Evolutionary conservation across 2,329 filamentous ascomycete species (phyloP).

Genomic region (Trichoderma brevicompactum): DNA sequence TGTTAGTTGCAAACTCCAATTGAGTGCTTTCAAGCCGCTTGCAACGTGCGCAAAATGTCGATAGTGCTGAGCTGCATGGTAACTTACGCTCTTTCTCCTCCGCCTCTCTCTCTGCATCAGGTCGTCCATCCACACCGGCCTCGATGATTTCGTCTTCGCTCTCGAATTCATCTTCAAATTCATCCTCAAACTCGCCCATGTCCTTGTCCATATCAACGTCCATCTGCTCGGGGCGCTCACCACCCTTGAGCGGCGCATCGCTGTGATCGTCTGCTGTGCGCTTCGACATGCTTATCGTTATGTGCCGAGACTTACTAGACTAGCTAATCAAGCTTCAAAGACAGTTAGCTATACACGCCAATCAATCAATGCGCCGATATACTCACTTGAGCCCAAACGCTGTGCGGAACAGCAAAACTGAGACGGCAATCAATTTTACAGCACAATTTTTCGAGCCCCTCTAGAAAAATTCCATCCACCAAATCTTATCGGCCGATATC

Average conservation of each 20-base stretch:
- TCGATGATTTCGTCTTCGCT: slow-evolving; percentile 89
- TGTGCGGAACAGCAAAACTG: background rate
- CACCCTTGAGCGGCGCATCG: slow-evolving; percentile 60
- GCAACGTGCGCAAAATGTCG: background rate
- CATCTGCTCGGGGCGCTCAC: slow-evolving; percentile 65
- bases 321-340: background rate
- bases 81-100: slow-evolving; percentile 72
- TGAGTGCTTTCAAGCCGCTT: background rate
- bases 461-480: slow-evolving; percentile 5
- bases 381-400: background rate
- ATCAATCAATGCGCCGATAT: background rate
- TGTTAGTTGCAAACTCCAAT: background rate
- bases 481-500: slow-evolving; percentile 16
- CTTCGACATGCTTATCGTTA: slow-evolving; percentile 58
- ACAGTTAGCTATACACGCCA: background rate
- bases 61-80: background rate
- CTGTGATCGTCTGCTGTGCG: slow-evolving; percentile 57
- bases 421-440: background rate
- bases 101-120: slow-evolving; percentile 88
- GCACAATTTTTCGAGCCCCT: slow-evolving; percentile 19
- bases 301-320: background rate
- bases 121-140: slow-evolving; percentile 89
- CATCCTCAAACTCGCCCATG: slow-evolving; percentile 89
- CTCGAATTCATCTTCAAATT: slow-evolving; percentile 91
- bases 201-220: slow-evolving; percentile 66